Conservation (phyloP, 352 stramenopile species). For the Globisporangium orthogonon region DNA sequence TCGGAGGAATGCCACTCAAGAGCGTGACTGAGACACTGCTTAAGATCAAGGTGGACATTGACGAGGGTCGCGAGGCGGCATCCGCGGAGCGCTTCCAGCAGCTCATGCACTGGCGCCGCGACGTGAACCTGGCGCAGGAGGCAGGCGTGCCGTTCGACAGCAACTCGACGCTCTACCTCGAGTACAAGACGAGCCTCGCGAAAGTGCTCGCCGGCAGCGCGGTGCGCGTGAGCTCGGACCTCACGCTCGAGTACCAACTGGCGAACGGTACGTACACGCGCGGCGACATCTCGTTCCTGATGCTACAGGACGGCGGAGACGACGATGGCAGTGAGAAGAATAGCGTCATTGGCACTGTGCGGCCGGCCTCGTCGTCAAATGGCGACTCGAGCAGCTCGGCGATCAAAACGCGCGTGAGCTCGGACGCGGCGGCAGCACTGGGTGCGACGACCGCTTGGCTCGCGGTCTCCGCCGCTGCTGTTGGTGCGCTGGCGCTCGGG, state of each 20-base stretch:
- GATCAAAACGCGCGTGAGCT: conserved; percentile 3
- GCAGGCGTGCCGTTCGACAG: conserved; percentile 35
- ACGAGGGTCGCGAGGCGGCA: conserved; percentile 16
- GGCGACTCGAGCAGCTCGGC: conserved; percentile 1
- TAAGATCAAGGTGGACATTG: conserved; percentile 46
- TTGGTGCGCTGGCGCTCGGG: not conserved
- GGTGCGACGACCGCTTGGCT: not conserved
- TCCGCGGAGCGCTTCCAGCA: conserved; percentile 37
- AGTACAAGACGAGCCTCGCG: conserved; percentile 27
- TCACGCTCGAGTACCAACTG: conserved; percentile 38
- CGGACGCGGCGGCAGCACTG: not conserved
- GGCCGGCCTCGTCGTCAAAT: conserved; percentile 6
- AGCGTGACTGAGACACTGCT: conserved; percentile 46
- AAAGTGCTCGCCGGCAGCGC: conserved; percentile 24
- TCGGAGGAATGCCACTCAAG: conserved; percentile 43
- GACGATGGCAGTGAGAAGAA: not conserved
- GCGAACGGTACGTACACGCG: conserved; percentile 15
- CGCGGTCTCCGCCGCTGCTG: not conserved
- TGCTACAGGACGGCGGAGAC: conserved; percentile 5
- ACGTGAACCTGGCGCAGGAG: conserved; percentile 36
- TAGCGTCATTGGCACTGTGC: conserved; percentile 20
- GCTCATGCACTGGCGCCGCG: conserved; percentile 47
- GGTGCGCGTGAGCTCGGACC: conserved; percentile 26
- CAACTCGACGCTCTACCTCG: conserved; percentile 38
- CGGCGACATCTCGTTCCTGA: conserved; percentile 19